A percentile compares a stretch with the other conserved stretches of the same genome.
Evolutionary conservation across 495 filamentous ascomycete species (phyloP).

Genomic region (Hypoxylon crocopeplum): DNA sequence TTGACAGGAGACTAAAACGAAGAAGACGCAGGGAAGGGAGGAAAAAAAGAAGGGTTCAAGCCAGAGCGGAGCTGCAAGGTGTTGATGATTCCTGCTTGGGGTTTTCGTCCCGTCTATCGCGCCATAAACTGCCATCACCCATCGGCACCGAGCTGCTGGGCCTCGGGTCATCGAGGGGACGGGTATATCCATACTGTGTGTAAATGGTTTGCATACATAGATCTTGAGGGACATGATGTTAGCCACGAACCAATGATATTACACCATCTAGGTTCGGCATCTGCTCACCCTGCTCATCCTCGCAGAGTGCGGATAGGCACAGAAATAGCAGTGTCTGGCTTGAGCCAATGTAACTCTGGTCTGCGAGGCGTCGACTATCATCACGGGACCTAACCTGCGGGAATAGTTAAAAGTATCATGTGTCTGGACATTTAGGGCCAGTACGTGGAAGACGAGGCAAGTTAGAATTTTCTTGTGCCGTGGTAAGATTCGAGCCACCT

Average conservation of each 20-base stretch:
- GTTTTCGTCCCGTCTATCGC: conserved; percentile 31
- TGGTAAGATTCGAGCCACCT: conserved; percentile 20
- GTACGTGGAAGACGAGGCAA: conserved; percentile 19
- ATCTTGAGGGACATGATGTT: conserved; percentile 9
- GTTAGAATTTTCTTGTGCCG: conserved; percentile 19
- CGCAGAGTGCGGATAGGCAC: conserved; percentile 18
- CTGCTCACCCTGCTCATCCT: conserved; percentile 17
- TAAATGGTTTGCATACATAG: conserved; percentile 12
- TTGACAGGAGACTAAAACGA: conserved; percentile 4
- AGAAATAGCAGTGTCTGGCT: conserved; percentile 22
- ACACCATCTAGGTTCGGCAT: conserved; percentile 15
- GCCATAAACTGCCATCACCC: conserved; percentile 36
- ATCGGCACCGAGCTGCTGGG: conserved; percentile 35
- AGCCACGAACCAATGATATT: conserved; percentile 13
- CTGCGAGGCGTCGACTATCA: conserved; percentile 11
- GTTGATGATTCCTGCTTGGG: neutral
- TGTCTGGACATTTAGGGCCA: conserved; percentile 3
- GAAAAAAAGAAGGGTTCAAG: neutral
- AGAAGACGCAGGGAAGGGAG: neutral
- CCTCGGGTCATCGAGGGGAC: conserved; percentile 9
- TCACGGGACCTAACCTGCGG: conserved; percentile 3
- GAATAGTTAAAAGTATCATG: conserved; percentile 19
- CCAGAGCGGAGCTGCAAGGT: neutral
- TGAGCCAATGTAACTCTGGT: conserved; percentile 17
- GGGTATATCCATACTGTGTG: conserved; percentile 25